Evolutionary conservation across 345 rosid genomes (phyloP).

Genomic region (Eucalyptus brandiana): DNA sequence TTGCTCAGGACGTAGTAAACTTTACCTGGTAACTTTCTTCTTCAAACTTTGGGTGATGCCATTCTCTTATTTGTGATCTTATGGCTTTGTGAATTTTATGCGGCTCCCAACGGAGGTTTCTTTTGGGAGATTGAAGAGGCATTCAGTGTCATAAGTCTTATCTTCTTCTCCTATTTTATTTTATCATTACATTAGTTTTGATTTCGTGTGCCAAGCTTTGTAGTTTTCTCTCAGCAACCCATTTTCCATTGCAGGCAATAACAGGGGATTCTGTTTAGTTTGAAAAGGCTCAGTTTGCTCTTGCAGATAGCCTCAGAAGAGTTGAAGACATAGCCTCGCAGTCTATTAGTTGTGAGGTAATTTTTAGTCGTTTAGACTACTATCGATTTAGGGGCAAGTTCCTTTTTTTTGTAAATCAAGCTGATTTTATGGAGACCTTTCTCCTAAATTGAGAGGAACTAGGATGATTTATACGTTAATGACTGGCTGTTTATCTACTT

Average conservation of each 20-base stretch:
- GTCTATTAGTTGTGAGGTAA: conserved; percentile 76
- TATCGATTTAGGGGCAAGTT: neutral
- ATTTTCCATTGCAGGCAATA: conserved; percentile 48
- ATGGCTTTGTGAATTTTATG: neutral
- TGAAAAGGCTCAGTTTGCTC: conserved; percentile 63
- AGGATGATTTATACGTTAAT: neutral
- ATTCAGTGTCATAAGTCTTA: neutral
- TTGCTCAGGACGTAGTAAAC: conserved; percentile 80
- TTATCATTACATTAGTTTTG: neutral
- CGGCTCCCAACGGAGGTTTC: neutral
- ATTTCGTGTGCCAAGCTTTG: neutral
- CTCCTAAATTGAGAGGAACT: neutral
- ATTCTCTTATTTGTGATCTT: neutral
- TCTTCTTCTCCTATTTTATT: neutral
- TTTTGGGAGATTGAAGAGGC: neutral
- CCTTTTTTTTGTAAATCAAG: neutral
- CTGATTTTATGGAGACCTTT: neutral
- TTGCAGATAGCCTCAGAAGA: conserved; percentile 70
- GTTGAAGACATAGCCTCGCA: conserved; percentile 88
- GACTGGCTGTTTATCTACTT: neutral
- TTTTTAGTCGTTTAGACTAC: neutral
- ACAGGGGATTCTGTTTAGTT: conserved; percentile 86
- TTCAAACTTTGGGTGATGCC: neutral
- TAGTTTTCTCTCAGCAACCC: neutral
- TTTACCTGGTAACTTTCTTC: conserved; percentile 9